Percentiles rank a stretch among this genome's conserved stretches.
Conservation (phyloP, 352 stramenopile species). For the Pythium vanterpoolii region DNA sequence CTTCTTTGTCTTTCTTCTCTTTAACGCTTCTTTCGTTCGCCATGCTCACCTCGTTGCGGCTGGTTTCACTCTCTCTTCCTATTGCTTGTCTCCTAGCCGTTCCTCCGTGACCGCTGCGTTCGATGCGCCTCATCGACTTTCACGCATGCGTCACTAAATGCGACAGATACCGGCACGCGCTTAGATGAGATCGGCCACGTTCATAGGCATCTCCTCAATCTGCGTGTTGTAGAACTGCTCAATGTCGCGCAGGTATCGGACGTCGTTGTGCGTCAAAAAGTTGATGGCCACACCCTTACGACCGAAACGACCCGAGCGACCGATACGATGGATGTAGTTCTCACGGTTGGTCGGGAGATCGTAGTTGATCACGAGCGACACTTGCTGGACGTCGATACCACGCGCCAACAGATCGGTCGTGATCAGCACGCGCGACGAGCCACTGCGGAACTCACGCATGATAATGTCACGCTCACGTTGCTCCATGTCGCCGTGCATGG, state of each 20-base stretch:
- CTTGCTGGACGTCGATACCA: constrained; percentile 99
- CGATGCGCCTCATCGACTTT: not conserved
- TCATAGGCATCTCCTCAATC: constrained; percentile 99
- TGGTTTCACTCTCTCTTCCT: constrained; percentile 28
- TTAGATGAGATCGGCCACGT: constrained; percentile 99
- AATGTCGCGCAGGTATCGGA: constrained; percentile 99
- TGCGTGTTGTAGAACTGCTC: constrained; percentile 99
- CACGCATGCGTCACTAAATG: not conserved
- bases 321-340: constrained; percentile 99
- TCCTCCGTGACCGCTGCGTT: not conserved
- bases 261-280: constrained; percentile 98
- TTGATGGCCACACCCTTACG: constrained; percentile 99
- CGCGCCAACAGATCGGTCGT: constrained; percentile 98
- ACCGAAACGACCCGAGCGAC: constrained; percentile 99
- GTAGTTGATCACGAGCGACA: constrained; percentile 99
- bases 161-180: constrained; percentile 5
- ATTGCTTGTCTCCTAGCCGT: constrained; percentile 23
- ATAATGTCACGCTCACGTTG: constrained; percentile 99
- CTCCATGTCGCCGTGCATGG: constrained; percentile 99
- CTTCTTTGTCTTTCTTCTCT: not conserved
- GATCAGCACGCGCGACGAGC: constrained; percentile 98
- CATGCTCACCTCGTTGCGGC: not conserved
- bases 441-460: constrained; percentile 99
- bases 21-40: not conserved
- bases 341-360: constrained; percentile 99